Conservation (phyloP, 2,329 filamentous ascomycete species). For the Dactylellina drechsleri region DNA sequence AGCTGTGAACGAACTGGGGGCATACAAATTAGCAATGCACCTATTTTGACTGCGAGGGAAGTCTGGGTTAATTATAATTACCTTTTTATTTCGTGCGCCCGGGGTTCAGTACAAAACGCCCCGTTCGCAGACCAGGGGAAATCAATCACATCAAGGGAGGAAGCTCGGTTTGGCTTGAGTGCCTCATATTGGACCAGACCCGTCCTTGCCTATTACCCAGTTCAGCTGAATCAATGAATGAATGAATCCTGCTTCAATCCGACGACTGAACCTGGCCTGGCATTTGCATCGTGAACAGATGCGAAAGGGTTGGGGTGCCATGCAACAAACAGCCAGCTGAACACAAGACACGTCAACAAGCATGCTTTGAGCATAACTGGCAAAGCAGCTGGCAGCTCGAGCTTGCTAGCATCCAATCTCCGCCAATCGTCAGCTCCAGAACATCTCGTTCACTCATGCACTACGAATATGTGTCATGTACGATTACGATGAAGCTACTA, state of each 20-base stretch:
- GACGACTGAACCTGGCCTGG: slow-evolving; percentile 36
- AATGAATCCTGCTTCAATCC: neutral
- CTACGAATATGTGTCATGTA: slow-evolving; percentile 34
- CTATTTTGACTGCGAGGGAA: slow-evolving; percentile 9
- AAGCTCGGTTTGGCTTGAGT: slow-evolving; percentile 4
- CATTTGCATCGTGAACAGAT: slow-evolving; percentile 14
- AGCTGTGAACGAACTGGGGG: slow-evolving; percentile 17
- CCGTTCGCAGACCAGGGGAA: slow-evolving; percentile 1
- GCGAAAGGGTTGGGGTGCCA: slow-evolving; percentile 30
- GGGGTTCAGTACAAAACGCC: slow-evolving; percentile 43
- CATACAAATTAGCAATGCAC: too few relatives aligned
- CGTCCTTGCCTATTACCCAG: neutral
- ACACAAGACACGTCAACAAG: slow-evolving; percentile 38
- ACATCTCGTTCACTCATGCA: slow-evolving; percentile 14
- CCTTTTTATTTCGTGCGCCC: slow-evolving; percentile 22
- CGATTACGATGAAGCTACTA: slow-evolving; percentile 24
- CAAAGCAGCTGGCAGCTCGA: slow-evolving; percentile 1
- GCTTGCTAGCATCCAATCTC: slow-evolving; percentile 3
- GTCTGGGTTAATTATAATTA: slow-evolving; percentile 3
- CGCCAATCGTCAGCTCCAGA: slow-evolving; percentile 16
- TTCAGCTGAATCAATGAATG: neutral
- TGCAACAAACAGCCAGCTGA: slow-evolving; percentile 42
- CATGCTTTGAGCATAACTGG: neutral
- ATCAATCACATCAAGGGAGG: neutral
- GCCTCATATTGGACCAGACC: neutral